These are phyloP conservation scores for Neonectria punicea DNA, from an alignment of 2,329 filamentous ascomycete species.

Conservation along the genomic window DNA sequence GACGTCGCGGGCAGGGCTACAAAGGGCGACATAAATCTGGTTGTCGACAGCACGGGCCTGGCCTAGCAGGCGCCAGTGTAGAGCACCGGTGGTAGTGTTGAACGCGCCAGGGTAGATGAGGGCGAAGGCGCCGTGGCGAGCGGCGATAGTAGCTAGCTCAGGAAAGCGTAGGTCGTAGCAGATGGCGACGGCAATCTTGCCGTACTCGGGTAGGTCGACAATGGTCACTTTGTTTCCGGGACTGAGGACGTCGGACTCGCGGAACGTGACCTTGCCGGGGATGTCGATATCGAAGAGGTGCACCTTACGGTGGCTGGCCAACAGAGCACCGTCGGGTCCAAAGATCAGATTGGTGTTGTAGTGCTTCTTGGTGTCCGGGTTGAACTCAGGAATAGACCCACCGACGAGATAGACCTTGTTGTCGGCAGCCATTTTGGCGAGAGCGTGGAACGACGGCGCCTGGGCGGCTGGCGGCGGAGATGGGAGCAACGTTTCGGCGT, in stretches of 20 bases:
- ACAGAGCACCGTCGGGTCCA: conserved; percentile 77
- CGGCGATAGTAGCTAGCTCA: conserved; percentile 89
- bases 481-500: conserved; percentile 87
- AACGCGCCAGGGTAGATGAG: conserved; percentile 97
- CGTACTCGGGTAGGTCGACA: conserved; percentile 88
- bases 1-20: conserved; percentile 87
- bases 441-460: conserved; percentile 86
- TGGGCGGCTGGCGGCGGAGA: conserved; percentile 76
- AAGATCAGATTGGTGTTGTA: conserved; percentile 95
- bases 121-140: conserved; percentile 85
- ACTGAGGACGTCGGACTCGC: conserved; percentile 87
- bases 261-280: conserved; percentile 91
- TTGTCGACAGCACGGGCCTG: conserved; percentile 91
- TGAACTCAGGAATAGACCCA: conserved; percentile 90
- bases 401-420: conserved; percentile 85
- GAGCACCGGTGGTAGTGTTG: conserved; percentile 89
- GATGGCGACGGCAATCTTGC: conserved; percentile 87
- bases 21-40: conserved; percentile 92
- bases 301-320: conserved; percentile 92
- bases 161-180: conserved; percentile 99
- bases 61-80: conserved; percentile 90
- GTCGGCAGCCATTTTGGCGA: conserved; percentile 82
- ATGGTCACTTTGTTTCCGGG: conserved; percentile 88
- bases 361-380: conserved; percentile 67
- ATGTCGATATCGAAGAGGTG: conserved; percentile 99